A percentile compares a stretch with the other conserved stretches of the same genome.
phyloP scores from a whole-genome alignment of 768 basidiomycete genomes.

The Chlorophyllum brunneum region DNA sequence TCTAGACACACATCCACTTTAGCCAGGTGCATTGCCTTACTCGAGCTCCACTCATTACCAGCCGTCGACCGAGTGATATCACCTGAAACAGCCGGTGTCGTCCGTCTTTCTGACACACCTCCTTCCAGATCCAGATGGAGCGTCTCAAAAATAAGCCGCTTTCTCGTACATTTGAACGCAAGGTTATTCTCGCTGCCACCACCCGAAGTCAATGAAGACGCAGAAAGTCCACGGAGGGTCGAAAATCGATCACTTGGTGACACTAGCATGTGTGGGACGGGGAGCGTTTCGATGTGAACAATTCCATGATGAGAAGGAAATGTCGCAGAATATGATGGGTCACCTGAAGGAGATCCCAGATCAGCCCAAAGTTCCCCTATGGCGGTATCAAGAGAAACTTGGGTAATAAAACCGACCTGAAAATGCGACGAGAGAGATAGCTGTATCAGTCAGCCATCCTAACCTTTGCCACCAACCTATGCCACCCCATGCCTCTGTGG shows the following conservation, averaged over 20 bases:
- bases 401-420: constrained; percentile 65
- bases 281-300: constrained; percentile 72
- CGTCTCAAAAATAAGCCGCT: constrained; percentile 86
- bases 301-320: constrained; percentile 90
- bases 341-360: constrained; percentile 37
- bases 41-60: constrained; percentile 28
- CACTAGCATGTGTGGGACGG: constrained; percentile 67
- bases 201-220: constrained; percentile 42
- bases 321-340: constrained; percentile 66
- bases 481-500: constrained; percentile 55
- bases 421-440: constrained; percentile 73
- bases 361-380: background rate
- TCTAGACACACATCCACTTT: constrained; percentile 9
- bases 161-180: constrained; percentile 89
- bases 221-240: constrained; percentile 72
- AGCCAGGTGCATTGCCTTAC: constrained; percentile 38
- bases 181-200: constrained; percentile 94
- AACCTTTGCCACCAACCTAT: constrained; percentile 74
- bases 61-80: background rate
- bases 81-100: constrained; percentile 33
- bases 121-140: constrained; percentile 85
- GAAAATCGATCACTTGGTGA: constrained; percentile 84
- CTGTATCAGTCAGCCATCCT: constrained; percentile 75
- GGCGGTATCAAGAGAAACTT: too few species aligned
- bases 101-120: constrained; percentile 75